Conservation (phyloP, 2,329 filamentous ascomycete genomes). For the Penicillium sp. region DNA sequence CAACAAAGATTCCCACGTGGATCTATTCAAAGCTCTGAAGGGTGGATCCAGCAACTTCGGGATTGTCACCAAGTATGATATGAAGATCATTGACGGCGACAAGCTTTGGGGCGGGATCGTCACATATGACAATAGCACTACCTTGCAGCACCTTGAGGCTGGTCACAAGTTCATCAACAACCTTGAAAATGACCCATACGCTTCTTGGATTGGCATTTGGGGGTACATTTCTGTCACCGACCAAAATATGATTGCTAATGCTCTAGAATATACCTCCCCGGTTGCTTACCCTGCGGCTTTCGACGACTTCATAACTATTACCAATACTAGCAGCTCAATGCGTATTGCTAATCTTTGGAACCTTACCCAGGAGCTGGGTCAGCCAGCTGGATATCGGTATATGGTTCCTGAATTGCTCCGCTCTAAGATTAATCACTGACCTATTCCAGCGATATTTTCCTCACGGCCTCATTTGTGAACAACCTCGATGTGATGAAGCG, state of each 20-base stretch:
- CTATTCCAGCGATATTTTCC: not conserved
- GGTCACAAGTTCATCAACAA: slow-evolving; percentile 23
- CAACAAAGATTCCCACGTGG: slow-evolving; percentile 43
- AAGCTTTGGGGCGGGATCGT: slow-evolving; percentile 29
- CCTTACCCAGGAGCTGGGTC: slow-evolving; percentile 21
- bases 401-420: not conserved
- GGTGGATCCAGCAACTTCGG: slow-evolving; percentile 61
- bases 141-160: slow-evolving; percentile 20
- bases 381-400: slow-evolving; percentile 15
- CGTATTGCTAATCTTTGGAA: slow-evolving; percentile 18
- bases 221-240: not conserved
- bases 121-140: slow-evolving; percentile 15
- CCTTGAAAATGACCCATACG: slow-evolving; percentile 22
- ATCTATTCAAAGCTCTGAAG: slow-evolving; percentile 55
- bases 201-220: slow-evolving; percentile 11
- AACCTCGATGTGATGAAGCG: not conserved
- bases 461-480: not conserved
- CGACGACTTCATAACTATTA: slow-evolving; percentile 12
- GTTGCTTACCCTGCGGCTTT: slow-evolving; percentile 14
- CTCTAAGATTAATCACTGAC: not conserved
- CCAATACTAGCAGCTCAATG: slow-evolving; percentile 18
- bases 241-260: slow-evolving; percentile 3
- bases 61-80: slow-evolving; percentile 31
- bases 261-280: slow-evolving; percentile 13
- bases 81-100: slow-evolving; percentile 18